phyloP scores from a whole-genome alignment of 192 early-diverging fungal species.

The Coemansia sp. region DNA sequence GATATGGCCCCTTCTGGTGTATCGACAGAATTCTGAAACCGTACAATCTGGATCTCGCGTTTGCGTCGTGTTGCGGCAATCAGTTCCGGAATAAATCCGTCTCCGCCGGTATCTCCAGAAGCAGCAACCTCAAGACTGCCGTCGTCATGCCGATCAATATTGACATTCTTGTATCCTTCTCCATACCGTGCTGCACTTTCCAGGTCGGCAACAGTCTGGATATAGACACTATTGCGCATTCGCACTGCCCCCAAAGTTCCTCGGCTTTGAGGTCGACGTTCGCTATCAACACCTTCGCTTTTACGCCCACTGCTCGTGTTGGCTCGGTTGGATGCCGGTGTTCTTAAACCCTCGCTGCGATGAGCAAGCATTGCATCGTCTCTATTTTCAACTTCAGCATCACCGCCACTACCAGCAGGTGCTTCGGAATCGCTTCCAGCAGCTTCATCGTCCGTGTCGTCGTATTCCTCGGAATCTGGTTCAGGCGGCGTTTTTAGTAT shows the following conservation, averaged over 20 bases:
- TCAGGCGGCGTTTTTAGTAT: slow-evolving; percentile 40
- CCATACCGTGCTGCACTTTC: slow-evolving; percentile 43
- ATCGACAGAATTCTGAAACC: slow-evolving; percentile 37
- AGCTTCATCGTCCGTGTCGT: slow-evolving; percentile 1
- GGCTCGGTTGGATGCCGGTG: neutral
- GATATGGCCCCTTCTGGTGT: slow-evolving; percentile 35
- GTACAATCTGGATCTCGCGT: slow-evolving; percentile 51
- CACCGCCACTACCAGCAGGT: neutral
- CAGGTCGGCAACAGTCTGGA: slow-evolving; percentile 34
- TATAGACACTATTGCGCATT: slow-evolving; percentile 29
- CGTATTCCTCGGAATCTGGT: slow-evolving; percentile 7
- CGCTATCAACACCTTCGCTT: neutral
- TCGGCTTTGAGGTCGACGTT: slow-evolving; percentile 20
- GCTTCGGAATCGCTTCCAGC: neutral
- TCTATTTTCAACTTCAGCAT: no score
- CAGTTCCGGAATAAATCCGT: slow-evolving; percentile 44
- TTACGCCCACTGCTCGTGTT: slow-evolving; percentile 3
- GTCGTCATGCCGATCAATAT: slow-evolving; percentile 42
- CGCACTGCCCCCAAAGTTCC: slow-evolving; percentile 12
- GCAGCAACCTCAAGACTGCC: slow-evolving; percentile 35
- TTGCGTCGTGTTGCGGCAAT: slow-evolving; percentile 48
- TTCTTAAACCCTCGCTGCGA: no score
- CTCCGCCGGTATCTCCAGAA: slow-evolving; percentile 12
- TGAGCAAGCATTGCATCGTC: no score
- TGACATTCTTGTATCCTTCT: slow-evolving; percentile 48